Base-by-base conservation (phyloP, 257 asterid species). In the Solanum rostratum region DNA sequence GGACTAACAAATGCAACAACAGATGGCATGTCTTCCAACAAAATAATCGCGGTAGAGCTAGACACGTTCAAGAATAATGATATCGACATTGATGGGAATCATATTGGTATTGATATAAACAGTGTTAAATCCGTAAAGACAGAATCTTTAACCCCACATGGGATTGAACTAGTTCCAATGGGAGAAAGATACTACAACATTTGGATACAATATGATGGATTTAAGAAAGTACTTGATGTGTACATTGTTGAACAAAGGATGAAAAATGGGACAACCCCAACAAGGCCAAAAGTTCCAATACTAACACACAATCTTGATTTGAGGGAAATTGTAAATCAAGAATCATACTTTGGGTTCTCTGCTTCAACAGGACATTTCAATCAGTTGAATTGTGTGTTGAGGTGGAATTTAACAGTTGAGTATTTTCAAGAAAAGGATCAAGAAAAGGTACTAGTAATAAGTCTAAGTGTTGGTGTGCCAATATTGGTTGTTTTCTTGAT, bases 381-480 rank as follows among this genome's bases (percentile, higher is more conserved):
- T 6, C 88, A 96, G 85, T 59, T 92, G 54, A 96, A 96, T 91
- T 92, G 98, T 33, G 90, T 96, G 53, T 60, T 87, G 89, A 87
- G 98, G 53, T 96, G 99, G 99, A 93, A 94, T 22, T 57, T 96
- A 3, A 96, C 99, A 0, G 92, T 94, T 10, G 63, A 87, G 10
- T 84, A 90, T 85, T 91, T 88, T n/a, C 68, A 89, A 0, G 91
- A 92, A 0, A 86, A 80, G 4, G 83, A 87, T 2, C 3, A 81
- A 2, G 73, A 59, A 59, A 59, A 59, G 85, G 91, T 46, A 2
- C 8, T 86, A 65, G 86, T 11, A n/a, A 84, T 90, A 20, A 89
- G 30, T 49, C 74, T 92, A 5, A 93, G 89, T 1, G 90, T 60
- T 1, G 97, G 96, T 45, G 86, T 92, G n/a, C 90, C 97, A 5